Conservation (phyloP, 1,139 yeast species). For the Pichia sp. region DNA sequence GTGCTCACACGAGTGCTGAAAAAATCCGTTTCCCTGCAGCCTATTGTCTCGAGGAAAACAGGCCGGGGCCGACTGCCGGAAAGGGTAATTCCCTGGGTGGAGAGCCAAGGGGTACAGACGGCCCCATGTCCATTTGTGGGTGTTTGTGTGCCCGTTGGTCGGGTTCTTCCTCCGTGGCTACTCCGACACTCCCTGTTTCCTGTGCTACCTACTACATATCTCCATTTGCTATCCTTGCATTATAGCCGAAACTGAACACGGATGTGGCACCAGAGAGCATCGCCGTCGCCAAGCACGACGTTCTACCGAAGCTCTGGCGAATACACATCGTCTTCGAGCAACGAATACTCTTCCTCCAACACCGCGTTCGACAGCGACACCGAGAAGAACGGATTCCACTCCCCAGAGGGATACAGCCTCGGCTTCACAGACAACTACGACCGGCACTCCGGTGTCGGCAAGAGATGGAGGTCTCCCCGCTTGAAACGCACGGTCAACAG, state of each 20-base stretch:
- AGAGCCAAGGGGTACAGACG: too few relatives aligned
- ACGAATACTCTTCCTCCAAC: neutral
- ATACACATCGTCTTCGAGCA: neutral
- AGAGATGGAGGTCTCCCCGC: neutral
- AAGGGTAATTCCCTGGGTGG: neutral
- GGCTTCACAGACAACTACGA: neutral
- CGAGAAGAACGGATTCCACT: neutral
- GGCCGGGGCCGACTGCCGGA: neutral
- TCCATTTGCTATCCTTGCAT: neutral
- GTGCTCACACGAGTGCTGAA: too few relatives aligned
- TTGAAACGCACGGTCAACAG: neutral
- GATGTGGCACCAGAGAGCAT: conserved; percentile 5
- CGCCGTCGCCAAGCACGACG: neutral
- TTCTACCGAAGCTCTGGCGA: neutral
- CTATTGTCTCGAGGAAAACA: neutral
- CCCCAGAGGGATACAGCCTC: neutral
- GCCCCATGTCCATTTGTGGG: too few relatives aligned
- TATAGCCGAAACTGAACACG: neutral
- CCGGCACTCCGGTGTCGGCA: neutral
- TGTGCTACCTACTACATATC: too few relatives aligned
- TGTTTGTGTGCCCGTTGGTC: neutral
- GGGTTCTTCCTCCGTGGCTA: neutral
- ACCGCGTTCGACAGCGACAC: neutral
- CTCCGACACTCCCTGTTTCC: too few relatives aligned
- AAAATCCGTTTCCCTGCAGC: neutral